Percentiles rank a stretch among this genome's conserved stretches.
Evolutionary conservation across 176 grass and related monocot species (phyloP).

Genomic region (Hsuehochloa calcarea): DNA sequence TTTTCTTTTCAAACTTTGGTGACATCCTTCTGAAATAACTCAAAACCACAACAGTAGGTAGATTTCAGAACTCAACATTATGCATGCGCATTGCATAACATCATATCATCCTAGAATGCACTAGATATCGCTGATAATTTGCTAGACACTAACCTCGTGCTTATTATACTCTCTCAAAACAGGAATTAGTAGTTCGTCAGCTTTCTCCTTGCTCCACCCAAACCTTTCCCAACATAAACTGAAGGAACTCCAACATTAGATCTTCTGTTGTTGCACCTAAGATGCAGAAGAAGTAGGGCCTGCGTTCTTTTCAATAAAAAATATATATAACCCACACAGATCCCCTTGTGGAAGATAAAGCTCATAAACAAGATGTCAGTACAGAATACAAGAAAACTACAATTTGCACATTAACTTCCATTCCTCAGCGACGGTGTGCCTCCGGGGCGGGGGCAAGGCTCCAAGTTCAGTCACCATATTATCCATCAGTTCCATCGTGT

Average conservation of each 20-base stretch:
- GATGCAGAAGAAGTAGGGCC: constrained; percentile 5
- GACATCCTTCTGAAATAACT: background rate
- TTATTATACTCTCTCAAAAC: constrained; percentile 96
- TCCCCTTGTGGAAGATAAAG: background rate
- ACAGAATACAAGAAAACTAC: background rate
- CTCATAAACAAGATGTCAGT: background rate
- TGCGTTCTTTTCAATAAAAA: background rate
- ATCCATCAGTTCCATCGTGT: too few relatives aligned
- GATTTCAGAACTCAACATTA: constrained; percentile 7
- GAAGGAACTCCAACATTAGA: constrained; percentile 22
- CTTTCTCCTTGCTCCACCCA: constrained; percentile 92
- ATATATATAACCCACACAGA: background rate
- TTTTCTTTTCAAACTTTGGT: background rate
- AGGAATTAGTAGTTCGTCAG: constrained; percentile 87
- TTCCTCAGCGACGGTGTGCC: too few relatives aligned
- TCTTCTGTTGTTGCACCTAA: constrained; percentile 4
- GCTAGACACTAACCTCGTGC: constrained; percentile 55
- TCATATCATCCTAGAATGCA: constrained; percentile 17
- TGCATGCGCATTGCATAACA: constrained; percentile 4
- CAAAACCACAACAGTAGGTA: constrained; percentile 1
- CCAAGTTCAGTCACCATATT: too few relatives aligned
- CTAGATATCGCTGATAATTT: constrained; percentile 22
- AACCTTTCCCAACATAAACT: constrained; percentile 97
- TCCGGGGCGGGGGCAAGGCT: too few relatives aligned
- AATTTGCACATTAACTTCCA: background rate